Base-by-base conservation (phyloP, 2,329 filamentous ascomycete species). In the Rutstroemia sp. region DNA sequence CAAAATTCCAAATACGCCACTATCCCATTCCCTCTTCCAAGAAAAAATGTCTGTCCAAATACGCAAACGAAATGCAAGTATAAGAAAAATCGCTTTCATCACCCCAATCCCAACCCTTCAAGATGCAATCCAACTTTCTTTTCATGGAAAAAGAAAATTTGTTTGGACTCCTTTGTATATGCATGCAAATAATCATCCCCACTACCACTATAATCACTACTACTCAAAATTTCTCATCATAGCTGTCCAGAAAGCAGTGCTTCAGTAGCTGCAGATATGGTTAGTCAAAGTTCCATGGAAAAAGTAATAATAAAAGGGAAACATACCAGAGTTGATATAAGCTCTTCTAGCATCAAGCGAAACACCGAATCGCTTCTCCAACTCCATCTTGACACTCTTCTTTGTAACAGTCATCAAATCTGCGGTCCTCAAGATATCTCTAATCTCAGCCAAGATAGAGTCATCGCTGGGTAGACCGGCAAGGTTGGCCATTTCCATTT, bases 341-440 rank as follows among this genome's bases (percentile, higher is more conserved):
- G 89, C 84, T 73, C 92, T 87, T 80, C 90, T 95, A 54, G 85
- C 78, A 70, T 97, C 92, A 58, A 99, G 80, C 58, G 85, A 82
- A 61, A 95, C 85, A 60, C 88, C 89, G 69, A 99, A 99, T 61
- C 92, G 82, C 67, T 85, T 83, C 79, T 99, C 94, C 57, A 99
- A 76, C 76, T 99, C 94, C 64, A 82, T 75, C 80, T 97, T 97
- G 73, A 99, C 88, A 66, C 88, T 90, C 83, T 99, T 99, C 84
- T 99, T 99, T 63, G 94, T 99, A 45, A 99, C 90, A 4, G 83
- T 92, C 94, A 99, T 99, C 69, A 99, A 75, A 74, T 99, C 94
- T 2, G 91, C 92, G 12, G 88, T 95, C 65, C 86, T 82, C 60
- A 99, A 77, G 61, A 99, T 96, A 68, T 96, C 91, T 52, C 94